A percentile compares a stretch with the other conserved stretches of the same genome.
phyloP scores from a whole-genome alignment of 1,284 basidiomycete genomes.

The Cryptococcus sp. region DNA sequence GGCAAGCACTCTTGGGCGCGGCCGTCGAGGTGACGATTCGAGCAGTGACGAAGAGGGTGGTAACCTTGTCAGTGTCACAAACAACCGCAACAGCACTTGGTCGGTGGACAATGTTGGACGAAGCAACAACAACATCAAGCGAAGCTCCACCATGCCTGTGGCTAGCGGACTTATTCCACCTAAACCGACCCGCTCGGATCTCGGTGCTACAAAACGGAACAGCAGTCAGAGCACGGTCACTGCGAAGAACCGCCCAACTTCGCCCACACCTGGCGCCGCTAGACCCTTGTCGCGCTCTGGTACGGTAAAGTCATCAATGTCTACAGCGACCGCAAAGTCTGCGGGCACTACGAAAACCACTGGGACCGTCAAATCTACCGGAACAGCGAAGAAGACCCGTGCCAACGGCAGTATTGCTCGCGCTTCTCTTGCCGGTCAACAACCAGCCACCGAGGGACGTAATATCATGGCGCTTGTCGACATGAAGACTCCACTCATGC shows the following conservation, averaged over 20 bases:
- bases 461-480: conserved; percentile 47
- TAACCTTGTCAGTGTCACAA: conserved; percentile 46
- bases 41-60: conserved; percentile 44
- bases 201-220: conserved; percentile 28
- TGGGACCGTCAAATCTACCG: conserved; percentile 18
- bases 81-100: conserved; percentile 43
- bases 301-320: conserved; percentile 33
- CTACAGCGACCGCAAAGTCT: conserved; percentile 24
- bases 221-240: conserved; percentile 42
- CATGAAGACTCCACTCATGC: conserved; percentile 39
- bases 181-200: conserved; percentile 35
- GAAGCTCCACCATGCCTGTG: conserved; percentile 33
- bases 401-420: conserved; percentile 40
- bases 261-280: conserved; percentile 13
- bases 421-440: conserved; percentile 20
- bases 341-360: conserved; percentile 23
- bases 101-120: conserved; percentile 31
- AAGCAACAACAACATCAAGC: conserved; percentile 18
- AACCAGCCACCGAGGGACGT: conserved; percentile 22
- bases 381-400: conserved; percentile 26
- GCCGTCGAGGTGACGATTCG: conserved; percentile 33
- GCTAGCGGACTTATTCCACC: conserved; percentile 41
- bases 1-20: conserved; percentile 17
- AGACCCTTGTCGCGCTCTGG: conserved; percentile 23
- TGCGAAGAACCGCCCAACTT: conserved; percentile 9